These are phyloP conservation scores for Hortaea sp. DNA, from an alignment of 2,329 filamentous ascomycete genomes.

Conservation along the genomic window DNA sequence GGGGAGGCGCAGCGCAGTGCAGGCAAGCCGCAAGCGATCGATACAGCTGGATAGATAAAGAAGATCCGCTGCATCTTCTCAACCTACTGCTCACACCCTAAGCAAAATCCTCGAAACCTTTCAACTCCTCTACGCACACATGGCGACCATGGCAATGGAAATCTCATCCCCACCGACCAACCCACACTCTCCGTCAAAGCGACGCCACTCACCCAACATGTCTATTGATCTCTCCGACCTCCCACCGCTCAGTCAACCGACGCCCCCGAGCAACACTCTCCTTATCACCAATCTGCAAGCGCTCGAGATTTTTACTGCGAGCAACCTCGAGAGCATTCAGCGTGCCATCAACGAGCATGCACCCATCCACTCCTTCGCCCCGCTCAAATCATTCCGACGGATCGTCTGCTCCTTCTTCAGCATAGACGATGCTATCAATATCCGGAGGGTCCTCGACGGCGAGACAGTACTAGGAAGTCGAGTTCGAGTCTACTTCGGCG, in stretches of 20 bases:
- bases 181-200: constrained; percentile 5
- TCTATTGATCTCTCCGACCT: constrained; percentile 65
- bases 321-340: constrained; percentile 64
- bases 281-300: constrained; percentile 73
- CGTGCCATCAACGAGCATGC: constrained; percentile 60
- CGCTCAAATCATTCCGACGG: constrained; percentile 71
- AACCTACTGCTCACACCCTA: too few relatives aligned
- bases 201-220: constrained; percentile 38
- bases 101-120: too few relatives aligned
- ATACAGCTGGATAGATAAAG: too few relatives aligned
- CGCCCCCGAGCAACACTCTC: constrained; percentile 70
- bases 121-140: neutral
- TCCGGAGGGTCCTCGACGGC: constrained; percentile 64
- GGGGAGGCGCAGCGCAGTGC: too few relatives aligned
- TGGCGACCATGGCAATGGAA: constrained; percentile 12
- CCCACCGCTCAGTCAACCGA: constrained; percentile 59
- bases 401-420: constrained; percentile 72
- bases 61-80: too few relatives aligned
- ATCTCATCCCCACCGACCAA: constrained; percentile 11
- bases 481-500: constrained; percentile 55
- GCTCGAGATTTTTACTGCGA: constrained; percentile 60
- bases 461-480: constrained; percentile 61
- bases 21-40: too few relatives aligned
- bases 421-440: constrained; percentile 56
- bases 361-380: constrained; percentile 66